Base-by-base conservation (phyloP, 495 filamentous ascomycete species). In the Hyaloscypha hepaticicola region DNA sequence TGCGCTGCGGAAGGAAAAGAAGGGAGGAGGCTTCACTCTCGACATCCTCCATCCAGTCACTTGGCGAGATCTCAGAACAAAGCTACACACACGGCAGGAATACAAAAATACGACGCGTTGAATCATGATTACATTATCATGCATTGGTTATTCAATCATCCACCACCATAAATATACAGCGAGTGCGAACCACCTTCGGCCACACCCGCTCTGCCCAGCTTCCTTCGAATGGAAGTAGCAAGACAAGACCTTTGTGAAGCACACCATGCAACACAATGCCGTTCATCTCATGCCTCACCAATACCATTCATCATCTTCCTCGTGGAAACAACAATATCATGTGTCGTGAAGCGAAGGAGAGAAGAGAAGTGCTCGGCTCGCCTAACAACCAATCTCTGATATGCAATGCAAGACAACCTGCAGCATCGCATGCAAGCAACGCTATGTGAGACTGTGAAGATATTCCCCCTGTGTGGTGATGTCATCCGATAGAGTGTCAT, bases 121-220 rank as follows among this genome's bases (percentile, higher is more conserved):
- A 28, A 24, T 53, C 50, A 53, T 53, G 50, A 53, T 53, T 53
- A 53, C 50, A 53, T 53, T 53, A 53, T 24, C 50, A 45, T 53
- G 50, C 3, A 26, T 53, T 53, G 50, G 25, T 24, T 53, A 53
- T 53, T 8, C 11, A 53, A 4, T 19, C 38, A 45, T 19, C 38
- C 4, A 14, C 38, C 38, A 19, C 38, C 38, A 45, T 45, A 14
- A n/a, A 41, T 34, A 41, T 41, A 41, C 38, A 41, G 38, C 38
- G 14, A 41, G 38, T 14, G 38, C 12, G 38, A 14, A 33, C 31
- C 7, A 45, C 38, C 38, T 16, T 45, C 38, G 38, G 16, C 38
- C 38, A 16, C 38, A 45, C 38, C 38, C 38, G 19, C 38, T 45
- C 38, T 45, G 38, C 16, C 38, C 38, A n/a, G 38, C 38, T 16